phyloP scores from a whole-genome alignment of 2,329 filamentous ascomycete genomes.

The Clarireedia hainanense region DNA sequence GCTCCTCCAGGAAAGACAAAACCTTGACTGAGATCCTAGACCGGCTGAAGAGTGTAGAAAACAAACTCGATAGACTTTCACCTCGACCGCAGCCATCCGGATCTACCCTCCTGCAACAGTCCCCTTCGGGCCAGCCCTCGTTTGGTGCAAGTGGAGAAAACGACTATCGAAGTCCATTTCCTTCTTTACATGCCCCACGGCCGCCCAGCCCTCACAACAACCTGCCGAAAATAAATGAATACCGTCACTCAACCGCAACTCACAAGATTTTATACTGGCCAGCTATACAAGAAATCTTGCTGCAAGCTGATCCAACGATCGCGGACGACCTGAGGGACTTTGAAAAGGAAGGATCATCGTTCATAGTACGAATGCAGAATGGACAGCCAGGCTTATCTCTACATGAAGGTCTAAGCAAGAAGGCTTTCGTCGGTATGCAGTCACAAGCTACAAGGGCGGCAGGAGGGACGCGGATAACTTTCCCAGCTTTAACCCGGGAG shows the following conservation, averaged over 20 bases:
- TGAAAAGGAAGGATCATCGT: slow-evolving; percentile 32
- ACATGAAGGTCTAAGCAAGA: slow-evolving; percentile 19
- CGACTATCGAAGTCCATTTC: slow-evolving; percentile 21
- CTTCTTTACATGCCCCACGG: slow-evolving; percentile 3
- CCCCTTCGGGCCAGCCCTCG: slow-evolving; percentile 22
- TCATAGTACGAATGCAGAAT: slow-evolving; percentile 30
- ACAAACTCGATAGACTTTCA: slow-evolving; percentile 42
- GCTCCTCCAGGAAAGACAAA: slow-evolving; percentile 47
- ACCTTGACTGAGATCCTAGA: slow-evolving; percentile 54
- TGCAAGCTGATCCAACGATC: slow-evolving; percentile 30
- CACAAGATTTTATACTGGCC: slow-evolving; percentile 47
- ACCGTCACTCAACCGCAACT: slow-evolving; percentile 32
- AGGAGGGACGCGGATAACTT: slow-evolving; percentile 22
- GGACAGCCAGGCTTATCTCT: slow-evolving; percentile 17
- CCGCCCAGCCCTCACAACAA: slow-evolving; percentile 12
- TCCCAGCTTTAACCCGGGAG: slow-evolving; percentile 37
- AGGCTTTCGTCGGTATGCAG: slow-evolving; percentile 28
- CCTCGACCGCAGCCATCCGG: slow-evolving; percentile 8
- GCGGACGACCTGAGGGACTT: slow-evolving; percentile 29
- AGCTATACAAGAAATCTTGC: slow-evolving; percentile 33
- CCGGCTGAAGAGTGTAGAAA: slow-evolving; percentile 45
- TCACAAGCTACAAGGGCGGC: slow-evolving; percentile 22
- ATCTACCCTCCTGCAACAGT: slow-evolving; percentile 19
- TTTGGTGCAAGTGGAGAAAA: slow-evolving; percentile 12
- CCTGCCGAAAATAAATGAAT: slow-evolving; percentile 13